Evolutionary conservation across 768 basidiomycete genomes (phyloP).

Genomic region (Kwoniella heveanensis): DNA sequence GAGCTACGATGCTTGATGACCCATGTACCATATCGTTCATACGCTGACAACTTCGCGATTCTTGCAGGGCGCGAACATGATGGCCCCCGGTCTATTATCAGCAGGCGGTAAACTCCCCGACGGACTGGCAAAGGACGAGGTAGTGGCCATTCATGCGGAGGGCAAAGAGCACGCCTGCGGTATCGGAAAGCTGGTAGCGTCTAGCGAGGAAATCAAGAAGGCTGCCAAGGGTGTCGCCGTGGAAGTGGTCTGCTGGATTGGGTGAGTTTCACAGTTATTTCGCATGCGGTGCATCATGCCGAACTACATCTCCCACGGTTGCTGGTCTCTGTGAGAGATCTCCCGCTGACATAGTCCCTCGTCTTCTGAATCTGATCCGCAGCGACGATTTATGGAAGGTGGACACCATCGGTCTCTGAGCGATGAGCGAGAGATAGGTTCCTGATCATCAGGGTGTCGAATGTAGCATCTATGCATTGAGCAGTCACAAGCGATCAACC

Average conservation of each 20-base stretch:
- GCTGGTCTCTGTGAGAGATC: too few species aligned
- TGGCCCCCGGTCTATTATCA: conserved; percentile 84
- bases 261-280: conserved; percentile 38
- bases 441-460: too few species aligned
- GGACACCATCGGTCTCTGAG: conserved; percentile 25
- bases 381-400: conserved; percentile 32
- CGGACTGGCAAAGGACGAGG: conserved; percentile 68
- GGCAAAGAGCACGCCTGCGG: conserved; percentile 91
- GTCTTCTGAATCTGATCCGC: too few species aligned
- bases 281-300: not conserved
- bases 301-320: too few species aligned
- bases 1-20: conserved; percentile 27
- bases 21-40: too few species aligned
- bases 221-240: conserved; percentile 89
- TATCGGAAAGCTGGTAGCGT: conserved; percentile 77
- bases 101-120: conserved; percentile 82
- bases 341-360: too few species aligned
- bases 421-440: not conserved
- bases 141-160: conserved; percentile 92
- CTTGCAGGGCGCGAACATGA: conserved; percentile 57
- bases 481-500: too few species aligned
- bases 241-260: conserved; percentile 65
- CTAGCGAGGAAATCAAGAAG: conserved; percentile 84
- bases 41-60: too few species aligned
- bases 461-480: too few species aligned